These are phyloP conservation scores for Aphanocladium album DNA, from an alignment of 2,329 filamentous ascomycete species.

Conservation along the genomic window DNA sequence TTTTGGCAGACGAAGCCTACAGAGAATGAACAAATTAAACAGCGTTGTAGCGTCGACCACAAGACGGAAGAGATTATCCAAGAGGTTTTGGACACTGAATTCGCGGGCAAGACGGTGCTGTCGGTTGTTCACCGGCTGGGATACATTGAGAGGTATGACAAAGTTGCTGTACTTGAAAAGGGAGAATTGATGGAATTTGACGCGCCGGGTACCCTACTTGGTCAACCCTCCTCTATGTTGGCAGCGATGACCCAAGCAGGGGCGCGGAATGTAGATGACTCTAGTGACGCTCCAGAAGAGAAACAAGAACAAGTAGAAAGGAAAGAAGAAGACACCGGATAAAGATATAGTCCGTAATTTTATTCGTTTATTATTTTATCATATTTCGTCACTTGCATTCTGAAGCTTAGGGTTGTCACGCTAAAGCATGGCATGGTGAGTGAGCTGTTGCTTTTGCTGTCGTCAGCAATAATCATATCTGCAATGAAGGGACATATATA, in stretches of 20 bases:
- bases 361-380: too few species aligned
- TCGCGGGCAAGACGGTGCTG: slow-evolving; percentile 45
- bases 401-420: too few species aligned
- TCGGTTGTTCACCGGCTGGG: slow-evolving; percentile 36
- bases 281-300: background rate
- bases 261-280: background rate
- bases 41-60: slow-evolving; percentile 25
- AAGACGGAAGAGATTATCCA: slow-evolving; percentile 30
- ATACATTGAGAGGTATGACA: slow-evolving; percentile 47
- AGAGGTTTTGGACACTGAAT: slow-evolving; percentile 26
- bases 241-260: slow-evolving; percentile 1
- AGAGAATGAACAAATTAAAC: background rate
- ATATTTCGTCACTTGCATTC: too few species aligned
- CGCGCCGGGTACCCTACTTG: background rate
- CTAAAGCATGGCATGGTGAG: too few species aligned
- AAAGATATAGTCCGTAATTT: too few species aligned
- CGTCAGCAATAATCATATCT: too few species aligned
- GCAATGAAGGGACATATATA: too few species aligned
- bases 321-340: background rate
- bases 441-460: too few species aligned
- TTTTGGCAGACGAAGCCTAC: background rate
- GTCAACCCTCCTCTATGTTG: background rate
- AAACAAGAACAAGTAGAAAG: background rate
- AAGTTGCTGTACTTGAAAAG: slow-evolving; percentile 58
- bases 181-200: slow-evolving; percentile 6